A percentile compares a stretch with the other conserved stretches of the same genome.
These are phyloP conservation scores for Annulohypoxylon moriforme DNA, from an alignment of 495 filamentous ascomycete genomes.

Conservation along the genomic window DNA sequence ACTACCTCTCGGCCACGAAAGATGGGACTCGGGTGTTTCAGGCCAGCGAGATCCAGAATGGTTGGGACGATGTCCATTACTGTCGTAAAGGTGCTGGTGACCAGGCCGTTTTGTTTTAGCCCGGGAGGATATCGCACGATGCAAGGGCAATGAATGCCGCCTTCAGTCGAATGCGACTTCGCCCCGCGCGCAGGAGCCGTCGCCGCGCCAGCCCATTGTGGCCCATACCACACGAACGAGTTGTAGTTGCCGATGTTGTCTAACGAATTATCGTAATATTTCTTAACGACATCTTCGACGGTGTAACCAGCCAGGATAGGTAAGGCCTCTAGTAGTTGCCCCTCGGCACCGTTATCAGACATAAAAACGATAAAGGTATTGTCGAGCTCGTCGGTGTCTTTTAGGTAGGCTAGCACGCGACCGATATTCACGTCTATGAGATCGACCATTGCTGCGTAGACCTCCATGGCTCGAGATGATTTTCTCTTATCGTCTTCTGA, in stretches of 20 bases:
- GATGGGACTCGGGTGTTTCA: conserved; percentile 64
- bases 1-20: conserved; percentile 67
- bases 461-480: conserved; percentile 68
- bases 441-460: conserved; percentile 72
- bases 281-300: conserved; percentile 64
- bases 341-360: conserved; percentile 74
- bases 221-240: conserved; percentile 74
- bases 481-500: conserved; percentile 61
- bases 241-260: conserved; percentile 71
- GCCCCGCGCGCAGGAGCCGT: conserved; percentile 71
- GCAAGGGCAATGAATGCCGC: conserved; percentile 69
- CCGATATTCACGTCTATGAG: conserved; percentile 71
- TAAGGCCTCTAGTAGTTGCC: conserved; percentile 69
- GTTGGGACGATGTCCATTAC: conserved; percentile 74
- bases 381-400: conserved; percentile 67
- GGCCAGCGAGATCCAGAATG: conserved; percentile 69
- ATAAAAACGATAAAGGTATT: conserved; percentile 74
- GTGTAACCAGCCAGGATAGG: conserved; percentile 59
- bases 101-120: conserved; percentile 45
- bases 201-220: conserved; percentile 71
- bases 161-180: conserved; percentile 72
- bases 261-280: conserved; percentile 71
- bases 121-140: conserved; percentile 61
- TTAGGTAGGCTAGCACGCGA: conserved; percentile 66
- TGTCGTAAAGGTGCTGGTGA: conserved; percentile 68